phyloP scores from a whole-genome alignment of 176 grass and related monocot species.

The sorghum (Sorghum bicolor) region Sorghum_bicolor_NCBIv3 NC_012876.2:61215501-61216000 shows the following conservation, averaged over 20 bases:
- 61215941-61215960: neutral
- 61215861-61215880: neutral
- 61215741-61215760: neutral
- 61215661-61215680: neutral
- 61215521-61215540: too few relatives aligned
- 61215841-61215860: neutral
- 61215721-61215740: constrained; percentile 13
- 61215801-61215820: too few relatives aligned
- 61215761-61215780: neutral
- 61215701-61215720: neutral
- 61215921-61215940: neutral
- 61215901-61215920: neutral
- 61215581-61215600: neutral
- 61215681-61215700: neutral
- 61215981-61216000: neutral
- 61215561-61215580: constrained; percentile 3
- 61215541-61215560: constrained; percentile 31
- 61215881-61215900: constrained; percentile 14
- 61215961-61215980: neutral
- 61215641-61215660: neutral
- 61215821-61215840: too few relatives aligned
- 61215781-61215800: neutral
- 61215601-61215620: constrained; percentile 8
- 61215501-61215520: too few relatives aligned
- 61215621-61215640: constrained; percentile 31